These are phyloP conservation scores for Kewa caespitosa DNA, from an alignment of 179 eudicot species.

Conservation along the genomic window DNA sequence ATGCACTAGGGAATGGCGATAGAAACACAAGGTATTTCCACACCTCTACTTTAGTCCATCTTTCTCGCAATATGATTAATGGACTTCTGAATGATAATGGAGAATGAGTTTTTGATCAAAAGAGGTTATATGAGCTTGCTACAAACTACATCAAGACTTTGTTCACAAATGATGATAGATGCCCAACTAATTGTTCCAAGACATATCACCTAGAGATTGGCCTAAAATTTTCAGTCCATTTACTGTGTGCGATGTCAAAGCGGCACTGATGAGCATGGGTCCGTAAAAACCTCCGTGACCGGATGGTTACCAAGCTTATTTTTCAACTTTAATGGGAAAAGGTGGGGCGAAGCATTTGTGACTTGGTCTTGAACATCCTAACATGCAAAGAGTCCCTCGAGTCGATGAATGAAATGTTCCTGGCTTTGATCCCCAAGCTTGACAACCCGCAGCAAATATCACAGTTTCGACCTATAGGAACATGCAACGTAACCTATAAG, in stretches of 20 bases:
- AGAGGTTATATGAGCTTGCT: background rate
- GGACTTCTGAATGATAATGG: background rate
- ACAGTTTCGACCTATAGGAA: background rate
- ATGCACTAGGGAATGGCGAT: background rate
- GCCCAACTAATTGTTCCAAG: too few relatives aligned
- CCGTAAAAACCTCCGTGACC: background rate
- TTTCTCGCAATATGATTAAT: background rate
- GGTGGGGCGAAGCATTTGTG: background rate
- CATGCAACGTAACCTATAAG: conserved; percentile 1
- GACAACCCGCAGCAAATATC: background rate
- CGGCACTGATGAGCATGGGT: background rate
- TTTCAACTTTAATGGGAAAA: background rate
- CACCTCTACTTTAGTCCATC: background rate
- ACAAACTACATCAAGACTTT: background rate
- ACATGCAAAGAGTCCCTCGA: background rate
- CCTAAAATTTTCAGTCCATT: too few relatives aligned
- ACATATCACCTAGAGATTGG: too few relatives aligned
- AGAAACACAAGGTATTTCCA: background rate
- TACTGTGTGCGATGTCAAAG: background rate
- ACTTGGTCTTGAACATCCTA: background rate
- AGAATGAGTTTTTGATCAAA: background rate
- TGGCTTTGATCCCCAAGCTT: background rate
- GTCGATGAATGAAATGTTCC: background rate
- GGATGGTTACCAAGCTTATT: background rate
- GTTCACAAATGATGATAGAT: background rate